Conservation (phyloP, 495 filamentous ascomycete genomes). For the Cudoniella acicularis region DNA sequence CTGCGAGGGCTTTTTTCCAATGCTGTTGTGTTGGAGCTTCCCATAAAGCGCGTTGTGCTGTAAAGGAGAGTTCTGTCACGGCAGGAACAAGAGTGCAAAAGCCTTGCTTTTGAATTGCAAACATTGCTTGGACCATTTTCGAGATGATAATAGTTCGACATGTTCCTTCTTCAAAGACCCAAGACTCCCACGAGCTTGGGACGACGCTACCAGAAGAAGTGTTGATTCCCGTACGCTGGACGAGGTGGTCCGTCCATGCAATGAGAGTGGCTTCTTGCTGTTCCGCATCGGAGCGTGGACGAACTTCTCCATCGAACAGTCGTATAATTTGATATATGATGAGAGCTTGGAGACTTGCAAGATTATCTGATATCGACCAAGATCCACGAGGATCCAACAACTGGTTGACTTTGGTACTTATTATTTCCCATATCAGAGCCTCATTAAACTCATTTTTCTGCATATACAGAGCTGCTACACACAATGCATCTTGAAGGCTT, state of each 20-base stretch:
- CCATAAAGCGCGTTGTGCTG: conserved; percentile 35
- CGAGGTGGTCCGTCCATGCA: conserved; percentile 37
- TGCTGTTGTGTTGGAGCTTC: conserved; percentile 34
- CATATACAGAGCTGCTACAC: not conserved
- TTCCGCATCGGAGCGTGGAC: conserved; percentile 44
- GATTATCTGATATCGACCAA: conserved; percentile 25
- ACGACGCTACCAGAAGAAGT: not conserved
- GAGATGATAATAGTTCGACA: conserved; percentile 36
- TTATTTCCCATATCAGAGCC: conserved; percentile 3
- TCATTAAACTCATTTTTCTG: conserved; percentile 7
- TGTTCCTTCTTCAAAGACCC: conserved; percentile 38
- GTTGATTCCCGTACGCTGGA: conserved; percentile 15
- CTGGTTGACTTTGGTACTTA: not conserved
- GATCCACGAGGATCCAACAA: not conserved
- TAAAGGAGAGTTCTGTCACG: conserved; percentile 8
- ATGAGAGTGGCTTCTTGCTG: conserved; percentile 39
- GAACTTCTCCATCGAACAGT: conserved; percentile 55
- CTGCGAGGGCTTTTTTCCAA: conserved; percentile 39
- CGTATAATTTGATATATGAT: conserved; percentile 51
- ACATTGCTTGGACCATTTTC: conserved; percentile 33
- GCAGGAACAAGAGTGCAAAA: not conserved
- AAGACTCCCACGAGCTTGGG: conserved; percentile 32
- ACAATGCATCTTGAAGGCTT: conserved; percentile 1
- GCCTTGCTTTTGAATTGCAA: conserved; percentile 25
- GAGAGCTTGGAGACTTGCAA: conserved; percentile 44